Percentiles rank a stretch among this genome's conserved stretches.
These are phyloP conservation scores for Cystobasidium slooffiae DNA, from an alignment of 1,284 basidiomycete species.

Conservation along the genomic window DNA sequence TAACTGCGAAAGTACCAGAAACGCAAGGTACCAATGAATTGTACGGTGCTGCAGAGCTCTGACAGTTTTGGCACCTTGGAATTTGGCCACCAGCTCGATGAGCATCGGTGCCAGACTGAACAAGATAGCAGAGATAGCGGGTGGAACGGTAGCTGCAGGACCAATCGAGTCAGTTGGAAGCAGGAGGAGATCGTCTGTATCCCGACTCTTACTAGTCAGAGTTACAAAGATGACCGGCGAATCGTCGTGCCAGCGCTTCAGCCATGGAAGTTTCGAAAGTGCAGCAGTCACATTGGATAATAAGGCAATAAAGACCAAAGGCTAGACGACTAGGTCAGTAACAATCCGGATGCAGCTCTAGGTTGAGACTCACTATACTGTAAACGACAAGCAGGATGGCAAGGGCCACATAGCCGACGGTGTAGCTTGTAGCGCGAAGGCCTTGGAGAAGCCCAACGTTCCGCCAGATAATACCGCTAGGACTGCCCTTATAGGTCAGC, in stretches of 20 bases:
- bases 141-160: conserved; percentile 30
- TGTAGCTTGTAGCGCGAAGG: conserved; percentile 26
- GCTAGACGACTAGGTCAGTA: background rate
- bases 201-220: conserved; percentile 7
- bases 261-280: conserved; percentile 6
- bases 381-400: conserved; percentile 30
- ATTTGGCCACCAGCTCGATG: conserved; percentile 21
- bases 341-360: background rate
- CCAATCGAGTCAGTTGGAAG: background rate
- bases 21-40: conserved; percentile 43
- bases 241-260: conserved; percentile 10
- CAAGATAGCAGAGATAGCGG: conserved; percentile 25
- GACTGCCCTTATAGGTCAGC: background rate
- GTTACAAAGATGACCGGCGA: conserved; percentile 7
- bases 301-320: conserved; percentile 27
- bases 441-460: conserved; percentile 25
- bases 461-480: conserved; percentile 36
- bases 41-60: conserved; percentile 30
- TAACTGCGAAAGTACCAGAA: conserved; percentile 33
- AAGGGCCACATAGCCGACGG: conserved; percentile 18
- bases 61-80: conserved; percentile 35
- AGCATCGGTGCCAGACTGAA: conserved; percentile 35
- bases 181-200: background rate
- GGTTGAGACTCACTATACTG: background rate
- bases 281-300: conserved; percentile 33